Evolutionary conservation across 305 asterid genomes (phyloP).

Genomic region (Fraxinus baroniana): DNA sequence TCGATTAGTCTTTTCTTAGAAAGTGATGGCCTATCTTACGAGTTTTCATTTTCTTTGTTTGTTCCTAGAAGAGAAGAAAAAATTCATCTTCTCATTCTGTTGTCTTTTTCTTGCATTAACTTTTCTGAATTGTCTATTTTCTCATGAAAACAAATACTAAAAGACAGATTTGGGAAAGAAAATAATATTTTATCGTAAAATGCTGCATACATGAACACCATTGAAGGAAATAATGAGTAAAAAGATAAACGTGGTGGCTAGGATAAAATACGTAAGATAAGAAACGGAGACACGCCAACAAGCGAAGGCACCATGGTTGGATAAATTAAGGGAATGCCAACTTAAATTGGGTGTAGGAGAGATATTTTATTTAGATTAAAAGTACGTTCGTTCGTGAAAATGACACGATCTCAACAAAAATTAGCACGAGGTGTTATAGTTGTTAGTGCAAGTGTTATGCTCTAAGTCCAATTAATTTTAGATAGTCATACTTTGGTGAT

Average conservation of each 20-base stretch:
- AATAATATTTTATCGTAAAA: neutral
- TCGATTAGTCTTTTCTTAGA: neutral
- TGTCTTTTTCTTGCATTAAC: slow-evolving; percentile 20
- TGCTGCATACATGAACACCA: neutral
- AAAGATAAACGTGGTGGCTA: neutral
- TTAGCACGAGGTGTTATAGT: neutral
- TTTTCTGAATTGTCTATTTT: slow-evolving; percentile 21
- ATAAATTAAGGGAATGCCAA: neutral
- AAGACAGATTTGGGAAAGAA: neutral
- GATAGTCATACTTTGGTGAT: no score
- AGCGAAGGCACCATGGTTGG: neutral
- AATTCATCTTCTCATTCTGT: slow-evolving; percentile 11
- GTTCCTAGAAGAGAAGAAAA: slow-evolving; percentile 4
- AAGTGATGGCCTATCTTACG: neutral
- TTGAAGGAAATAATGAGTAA: neutral
- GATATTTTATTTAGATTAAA: no score
- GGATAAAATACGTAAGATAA: neutral
- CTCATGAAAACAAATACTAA: slow-evolving; percentile 15
- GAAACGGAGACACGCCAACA: neutral
- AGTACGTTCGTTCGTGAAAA: no score
- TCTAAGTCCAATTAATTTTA: no score
- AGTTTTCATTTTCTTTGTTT: neutral
- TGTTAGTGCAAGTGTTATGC: no score
- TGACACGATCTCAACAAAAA: neutral
- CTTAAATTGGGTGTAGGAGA: neutral